These are phyloP conservation scores for Talaromyces marneffei DNA, from an alignment of 2,329 filamentous ascomycete species.

Conservation along the genomic window DNA sequence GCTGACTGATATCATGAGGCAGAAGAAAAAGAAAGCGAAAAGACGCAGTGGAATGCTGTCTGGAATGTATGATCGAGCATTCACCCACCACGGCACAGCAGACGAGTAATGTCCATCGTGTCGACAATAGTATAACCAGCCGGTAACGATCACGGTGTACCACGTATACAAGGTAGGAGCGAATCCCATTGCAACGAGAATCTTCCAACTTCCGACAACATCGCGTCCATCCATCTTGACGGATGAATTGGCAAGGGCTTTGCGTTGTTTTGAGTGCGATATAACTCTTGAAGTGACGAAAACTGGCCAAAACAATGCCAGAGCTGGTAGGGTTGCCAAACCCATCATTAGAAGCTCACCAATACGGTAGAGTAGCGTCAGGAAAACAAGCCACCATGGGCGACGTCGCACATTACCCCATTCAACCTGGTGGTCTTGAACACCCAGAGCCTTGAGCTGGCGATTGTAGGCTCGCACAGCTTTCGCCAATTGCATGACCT, in stretches of 20 bases:
- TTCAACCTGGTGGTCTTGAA: conserved; percentile 89
- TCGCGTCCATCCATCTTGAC: conserved; percentile 85
- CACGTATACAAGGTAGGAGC: conserved; percentile 75
- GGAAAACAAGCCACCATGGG: conserved; percentile 64
- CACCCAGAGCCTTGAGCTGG: conserved; percentile 73
- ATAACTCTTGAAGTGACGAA: conserved; percentile 80
- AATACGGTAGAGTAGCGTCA: conserved; percentile 72
- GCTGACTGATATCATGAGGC: conserved; percentile 79
- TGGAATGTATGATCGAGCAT: conserved; percentile 53
- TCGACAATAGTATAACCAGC: conserved; percentile 74
- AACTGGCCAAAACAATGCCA: conserved; percentile 79
- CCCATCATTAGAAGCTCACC: conserved; percentile 70
- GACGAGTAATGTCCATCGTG: conserved; percentile 55
- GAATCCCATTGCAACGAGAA: conserved; percentile 77
- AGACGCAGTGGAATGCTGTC: conserved; percentile 72
- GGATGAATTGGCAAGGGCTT: conserved; percentile 74
- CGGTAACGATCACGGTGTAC: conserved; percentile 68
- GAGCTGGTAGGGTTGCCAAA: conserved; percentile 74
- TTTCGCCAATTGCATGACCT: conserved; percentile 70
- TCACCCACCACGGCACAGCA: conserved; percentile 14
- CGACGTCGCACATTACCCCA: conserved; percentile 66
- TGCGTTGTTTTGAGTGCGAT: conserved; percentile 72
- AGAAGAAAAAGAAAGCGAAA: conserved; percentile 67
- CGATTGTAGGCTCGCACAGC: conserved; percentile 80
- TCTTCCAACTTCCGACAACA: conserved; percentile 90